A percentile compares a stretch with the other conserved stretches of the same genome.
These are phyloP conservation scores for Panicum hallii DNA, from an alignment of 202 grass and related monocot genomes.

Conservation along the genomic window DNA sequence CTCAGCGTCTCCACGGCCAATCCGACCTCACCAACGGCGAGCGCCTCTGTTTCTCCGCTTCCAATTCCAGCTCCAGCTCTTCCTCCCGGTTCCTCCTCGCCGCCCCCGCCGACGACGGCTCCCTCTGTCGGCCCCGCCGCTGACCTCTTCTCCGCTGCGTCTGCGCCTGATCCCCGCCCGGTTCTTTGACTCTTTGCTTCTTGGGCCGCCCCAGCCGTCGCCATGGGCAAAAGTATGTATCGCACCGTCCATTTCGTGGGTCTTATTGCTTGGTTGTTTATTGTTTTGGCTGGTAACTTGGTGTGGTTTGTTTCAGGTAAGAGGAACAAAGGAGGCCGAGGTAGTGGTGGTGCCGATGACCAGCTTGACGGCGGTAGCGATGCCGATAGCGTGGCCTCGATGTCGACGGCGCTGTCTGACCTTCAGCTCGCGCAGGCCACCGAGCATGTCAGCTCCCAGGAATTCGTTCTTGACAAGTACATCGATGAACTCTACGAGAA, in stretches of 20 bases:
- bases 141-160: neutral
- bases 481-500: constrained; percentile 74
- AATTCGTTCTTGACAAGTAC: constrained; percentile 62
- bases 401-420: constrained; percentile 58
- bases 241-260: neutral
- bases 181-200: neutral
- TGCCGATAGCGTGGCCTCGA: constrained; percentile 66
- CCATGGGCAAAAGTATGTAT: constrained; percentile 23
- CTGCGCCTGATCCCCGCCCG: neutral
- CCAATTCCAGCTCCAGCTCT: constrained; percentile 20
- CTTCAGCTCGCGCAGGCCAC: constrained; percentile 44
- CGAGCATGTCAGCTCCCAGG: constrained; percentile 56
- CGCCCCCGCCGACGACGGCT: constrained; percentile 13
- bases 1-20: constrained; percentile 29
- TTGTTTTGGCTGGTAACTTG: neutral
- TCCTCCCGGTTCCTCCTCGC: constrained; percentile 25
- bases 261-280: neutral
- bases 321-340: constrained; percentile 31
- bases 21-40: constrained; percentile 28
- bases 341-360: constrained; percentile 48
- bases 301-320: neutral
- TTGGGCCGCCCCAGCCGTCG: neutral
- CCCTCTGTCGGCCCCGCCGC: constrained; percentile 18
- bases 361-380: constrained; percentile 60
- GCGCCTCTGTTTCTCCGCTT: constrained; percentile 22